Base-by-base conservation (phyloP, 176 grass and related monocot species). In the Hsuehochloa calcarea region DNA sequence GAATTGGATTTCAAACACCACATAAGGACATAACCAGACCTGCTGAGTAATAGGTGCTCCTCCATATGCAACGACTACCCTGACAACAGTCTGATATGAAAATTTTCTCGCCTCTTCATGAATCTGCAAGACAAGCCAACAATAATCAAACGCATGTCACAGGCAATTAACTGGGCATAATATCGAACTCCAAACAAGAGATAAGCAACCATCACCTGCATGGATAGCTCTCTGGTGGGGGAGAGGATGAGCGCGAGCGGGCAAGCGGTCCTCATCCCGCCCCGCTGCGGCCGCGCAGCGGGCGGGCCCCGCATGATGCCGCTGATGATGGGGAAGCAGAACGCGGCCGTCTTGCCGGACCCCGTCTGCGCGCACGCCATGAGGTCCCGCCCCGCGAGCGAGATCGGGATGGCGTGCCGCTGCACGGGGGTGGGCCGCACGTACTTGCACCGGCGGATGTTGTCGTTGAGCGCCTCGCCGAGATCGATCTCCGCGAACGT, bases 331-430 rank as follows among this genome's bases (percentile, higher is more conserved):
- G 96, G 93, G 78, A 98, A 98, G 73, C 96, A 98, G 83, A 98
- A 98, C 26, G 96, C 96, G 0, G 96, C 93, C 10, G 96, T 93
- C 89, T 98, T 98, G 13, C 93, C 96, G 0, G 96, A 95, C 1
- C 96, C 96, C 0, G 96, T 98, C 87, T 95, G 96, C 72, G 96
- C 96, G 76, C 96, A 98, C 1, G 93, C 96, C 96, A 98, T 98
- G 72, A 98, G 91, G 85, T 95, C 96, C 68, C 96, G 37, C 5
- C 96, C 96, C 0, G 72, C 85, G 0, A 98, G 79, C 60, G 91
- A 91, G 82, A 98, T 95, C 4, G 96, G 93, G 70, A 98, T 95
- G 23, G 93, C 93, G 80, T 99, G 75, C 10, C 96, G 91, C 90
- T 99, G 96, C 26, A 99, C 96, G 20, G 96, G 96, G 1, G 96